These are phyloP conservation scores for sunflower (Helianthus annuus) DNA, from an alignment of 129 eudicot species.

Conservation along the genomic window HanXRQr2.0-SUNRISE NC_035443.2:113154629-113155128, in stretches of 20 bases:
- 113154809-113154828: background rate
- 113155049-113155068: background rate
- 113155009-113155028: background rate
- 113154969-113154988: background rate
- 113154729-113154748: constrained; percentile 2
- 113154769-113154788: background rate
- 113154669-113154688: background rate
- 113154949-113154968: background rate
- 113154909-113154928: background rate
- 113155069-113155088: no score
- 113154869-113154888: no score
- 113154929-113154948: background rate
- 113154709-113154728: background rate
- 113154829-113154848: background rate
- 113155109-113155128: no score
- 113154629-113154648: constrained; percentile 86
- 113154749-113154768: background rate
- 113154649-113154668: constrained; percentile 1
- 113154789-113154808: background rate
- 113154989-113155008: background rate
- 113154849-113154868: background rate
- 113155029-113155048: background rate
- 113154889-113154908: no score
- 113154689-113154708: background rate
- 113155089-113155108: no score